These are phyloP conservation scores for Gossypium sturtianum DNA, from an alignment of 345 rosid species.

Conservation along the genomic window DNA sequence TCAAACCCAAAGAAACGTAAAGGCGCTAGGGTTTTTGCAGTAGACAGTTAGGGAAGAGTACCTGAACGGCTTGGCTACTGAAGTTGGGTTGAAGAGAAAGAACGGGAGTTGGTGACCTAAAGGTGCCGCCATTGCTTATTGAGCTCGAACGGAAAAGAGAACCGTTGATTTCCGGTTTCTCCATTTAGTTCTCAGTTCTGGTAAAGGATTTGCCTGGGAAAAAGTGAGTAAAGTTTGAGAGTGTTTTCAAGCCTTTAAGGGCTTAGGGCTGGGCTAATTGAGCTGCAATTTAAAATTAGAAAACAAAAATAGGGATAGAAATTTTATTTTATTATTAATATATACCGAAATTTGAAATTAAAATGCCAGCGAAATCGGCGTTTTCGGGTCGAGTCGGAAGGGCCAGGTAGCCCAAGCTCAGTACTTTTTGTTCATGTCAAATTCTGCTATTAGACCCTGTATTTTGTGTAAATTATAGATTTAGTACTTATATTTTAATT, in stretches of 20 bases:
- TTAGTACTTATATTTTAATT: no score
- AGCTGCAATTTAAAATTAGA: not conserved
- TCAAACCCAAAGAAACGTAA: slow-evolving; percentile 5
- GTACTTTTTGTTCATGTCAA: not conserved
- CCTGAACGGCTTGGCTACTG: slow-evolving; percentile 45
- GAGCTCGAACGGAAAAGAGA: slow-evolving; percentile 18
- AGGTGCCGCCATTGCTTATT: slow-evolving; percentile 13
- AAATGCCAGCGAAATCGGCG: not conserved
- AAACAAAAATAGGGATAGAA: not conserved
- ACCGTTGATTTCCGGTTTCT: slow-evolving; percentile 25
- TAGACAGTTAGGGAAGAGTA: slow-evolving; percentile 5
- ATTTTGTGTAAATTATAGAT: no score
- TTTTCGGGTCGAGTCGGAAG: not conserved
- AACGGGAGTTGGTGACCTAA: slow-evolving; percentile 11
- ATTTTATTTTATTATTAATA: not conserved
- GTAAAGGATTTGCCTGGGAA: not conserved
- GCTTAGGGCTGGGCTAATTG: slow-evolving; percentile 9
- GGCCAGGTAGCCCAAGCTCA: not conserved
- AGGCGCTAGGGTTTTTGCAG: slow-evolving; percentile 7
- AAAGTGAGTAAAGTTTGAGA: not conserved
- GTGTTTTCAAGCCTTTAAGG: not conserved
- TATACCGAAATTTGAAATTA: not conserved
- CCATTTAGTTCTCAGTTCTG: slow-evolving; percentile 19
- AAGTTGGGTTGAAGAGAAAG: slow-evolving; percentile 29
- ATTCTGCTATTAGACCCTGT: no score